Base-by-base conservation (phyloP, 306 rosid genomes). In the Cucumis hystrix region DNA sequence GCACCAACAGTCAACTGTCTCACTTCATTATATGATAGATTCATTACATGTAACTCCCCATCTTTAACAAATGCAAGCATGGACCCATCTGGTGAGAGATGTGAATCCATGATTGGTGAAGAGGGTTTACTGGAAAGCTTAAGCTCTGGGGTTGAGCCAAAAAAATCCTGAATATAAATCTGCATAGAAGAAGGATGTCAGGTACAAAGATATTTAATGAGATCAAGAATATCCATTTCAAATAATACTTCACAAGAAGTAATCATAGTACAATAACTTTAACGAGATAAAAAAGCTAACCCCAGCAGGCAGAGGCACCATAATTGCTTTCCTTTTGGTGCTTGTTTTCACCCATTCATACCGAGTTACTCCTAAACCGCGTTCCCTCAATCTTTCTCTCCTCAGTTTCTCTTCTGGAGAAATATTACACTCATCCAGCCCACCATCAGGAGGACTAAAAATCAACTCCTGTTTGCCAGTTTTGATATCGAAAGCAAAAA, bases 221-320 rank as follows among this genome's bases (percentile, higher is more conserved):
- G 62, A 74, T 52, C 80, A 81, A 81, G 82, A 49, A 20, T 21
- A 14, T 45, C 14, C 0, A 47, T 70, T 47, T 25, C 40, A 49
- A 47, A 45, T 45, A 47, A 25, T 43, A 47, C 13, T 68, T n/a
- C 17, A 45, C 33, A 45, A 23, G 15, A 69, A 47, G 0, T 7
- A 69, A 6, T 13, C 1, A 15, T 72, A 30, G 39, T 37, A 77
- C 25, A 37, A 52, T 39, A 49, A 35, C 56, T 54, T 30, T 15
- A 20, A 55, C 35, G 80, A 40, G 81, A 64, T 78, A 55, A 49
- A 58, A 80, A 68, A 82, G 86, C 97, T 64, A 78, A 95, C 99
- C 97, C 99, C 99, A 35, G 89, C 87, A 69, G 99, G 99, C 88
- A 92, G 89, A 18, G 97, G 97, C 84, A 91, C 99, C 90, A 95